Evolutionary conservation across 2,329 filamentous ascomycete genomes (phyloP).

Genomic region (Sclerotinia nivalis): DNA sequence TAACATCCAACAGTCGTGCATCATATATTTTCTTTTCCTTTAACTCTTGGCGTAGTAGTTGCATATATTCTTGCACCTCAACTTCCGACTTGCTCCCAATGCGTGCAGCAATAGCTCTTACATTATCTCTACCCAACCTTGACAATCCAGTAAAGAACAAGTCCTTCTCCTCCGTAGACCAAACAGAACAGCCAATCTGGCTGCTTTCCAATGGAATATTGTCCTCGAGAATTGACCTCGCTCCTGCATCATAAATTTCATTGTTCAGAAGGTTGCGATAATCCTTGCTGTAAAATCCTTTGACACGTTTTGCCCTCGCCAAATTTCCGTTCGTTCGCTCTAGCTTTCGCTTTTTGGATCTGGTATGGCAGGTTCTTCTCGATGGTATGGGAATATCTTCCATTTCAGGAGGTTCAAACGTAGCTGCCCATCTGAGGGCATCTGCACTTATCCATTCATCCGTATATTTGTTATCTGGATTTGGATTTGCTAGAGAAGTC

Average conservation of each 20-base stretch:
- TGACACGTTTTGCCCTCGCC: conserved; percentile 40
- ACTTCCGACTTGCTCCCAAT: conserved; percentile 71
- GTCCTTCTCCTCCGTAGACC: conserved; percentile 72
- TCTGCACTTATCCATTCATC: conserved; percentile 28
- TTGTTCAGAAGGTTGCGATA: conserved; percentile 56
- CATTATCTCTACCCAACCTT: conserved; percentile 62
- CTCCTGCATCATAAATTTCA: conserved; percentile 56
- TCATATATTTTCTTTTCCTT: conserved; percentile 32
- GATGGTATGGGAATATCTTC: conserved; percentile 33
- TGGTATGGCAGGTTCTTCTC: conserved; percentile 17
- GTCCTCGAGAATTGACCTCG: conserved; percentile 35
- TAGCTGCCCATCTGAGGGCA: conserved; percentile 36
- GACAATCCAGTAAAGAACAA: conserved; percentile 66
- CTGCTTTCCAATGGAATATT: conserved; percentile 45
- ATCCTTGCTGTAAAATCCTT: conserved; percentile 49
- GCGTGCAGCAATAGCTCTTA: conserved; percentile 60
- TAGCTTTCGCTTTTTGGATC: conserved; percentile 32
- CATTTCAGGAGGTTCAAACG: conserved; percentile 33
- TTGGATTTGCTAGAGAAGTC: neutral
- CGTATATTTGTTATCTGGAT: conserved; percentile 16
- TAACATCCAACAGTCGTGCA: conserved; percentile 45
- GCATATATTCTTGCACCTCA: conserved; percentile 72
- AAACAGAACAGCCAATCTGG: conserved; percentile 69
- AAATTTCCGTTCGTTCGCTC: conserved; percentile 20
- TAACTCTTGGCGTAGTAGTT: conserved; percentile 56